Evolutionary conservation across 2,329 filamentous ascomycete genomes (phyloP).

Genomic region (Plenodomus lindquistii): DNA sequence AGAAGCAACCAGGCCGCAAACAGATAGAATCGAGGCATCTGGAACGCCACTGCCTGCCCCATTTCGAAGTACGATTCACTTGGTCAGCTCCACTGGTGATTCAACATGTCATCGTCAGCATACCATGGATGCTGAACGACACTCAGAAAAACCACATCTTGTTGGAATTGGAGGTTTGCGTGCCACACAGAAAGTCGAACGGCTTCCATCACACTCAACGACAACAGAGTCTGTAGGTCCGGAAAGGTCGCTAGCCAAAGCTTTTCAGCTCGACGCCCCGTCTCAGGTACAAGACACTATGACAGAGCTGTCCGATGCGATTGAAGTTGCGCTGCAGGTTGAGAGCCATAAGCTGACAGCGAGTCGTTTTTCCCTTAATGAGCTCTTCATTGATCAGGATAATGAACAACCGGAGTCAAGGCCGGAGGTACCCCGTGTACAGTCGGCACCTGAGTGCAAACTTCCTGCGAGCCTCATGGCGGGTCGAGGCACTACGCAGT

Average conservation of each 20-base stretch:
- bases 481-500: background rate
- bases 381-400: background rate
- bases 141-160: slow-evolving; percentile 1
- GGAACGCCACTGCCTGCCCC: background rate
- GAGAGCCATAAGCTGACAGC: background rate
- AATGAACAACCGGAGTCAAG: background rate
- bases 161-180: slow-evolving; percentile 5
- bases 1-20: no score
- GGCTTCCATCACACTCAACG: background rate
- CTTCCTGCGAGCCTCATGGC: background rate
- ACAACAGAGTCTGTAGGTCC: background rate
- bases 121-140: background rate
- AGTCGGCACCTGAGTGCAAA: background rate
- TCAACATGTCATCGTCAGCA: slow-evolving; percentile 1
- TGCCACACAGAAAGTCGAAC: background rate
- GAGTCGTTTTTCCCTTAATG: background rate
- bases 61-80: background rate
- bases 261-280: slow-evolving; percentile 1
- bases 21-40: no score
- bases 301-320: slow-evolving; percentile 25
- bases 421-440: no score
- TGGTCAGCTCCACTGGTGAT: background rate
- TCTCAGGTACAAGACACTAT: slow-evolving; percentile 13
- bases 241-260: background rate
- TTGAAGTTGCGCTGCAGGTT: slow-evolving; percentile 4